Conservation (phyloP, 306 rosid genomes). For the Albizia julibrissin region DNA sequence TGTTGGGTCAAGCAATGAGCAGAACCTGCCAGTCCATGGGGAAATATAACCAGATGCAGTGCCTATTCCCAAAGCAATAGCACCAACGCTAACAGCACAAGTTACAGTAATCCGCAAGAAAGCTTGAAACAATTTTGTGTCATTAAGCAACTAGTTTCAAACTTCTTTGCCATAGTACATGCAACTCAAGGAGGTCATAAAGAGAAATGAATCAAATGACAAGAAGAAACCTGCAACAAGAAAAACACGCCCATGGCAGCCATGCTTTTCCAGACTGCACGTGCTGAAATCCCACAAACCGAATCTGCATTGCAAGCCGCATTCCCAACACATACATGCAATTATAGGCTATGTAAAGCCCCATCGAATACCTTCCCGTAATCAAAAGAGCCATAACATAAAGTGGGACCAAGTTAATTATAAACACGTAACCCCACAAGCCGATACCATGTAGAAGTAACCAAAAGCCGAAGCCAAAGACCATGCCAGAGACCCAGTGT, state of each 20-base stretch:
- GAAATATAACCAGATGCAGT: no score
- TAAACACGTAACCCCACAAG: constrained; percentile 99
- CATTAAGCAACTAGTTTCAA: no score
- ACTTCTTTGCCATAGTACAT: no score
- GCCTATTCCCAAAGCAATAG: no score
- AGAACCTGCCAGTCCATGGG: constrained; percentile 69
- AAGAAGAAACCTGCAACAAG: no score
- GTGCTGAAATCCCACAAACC: constrained; percentile 97
- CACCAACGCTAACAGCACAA: no score
- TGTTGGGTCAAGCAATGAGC: constrained; percentile 96
- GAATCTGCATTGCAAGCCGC: constrained; percentile 98
- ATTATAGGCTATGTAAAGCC: constrained; percentile 89
- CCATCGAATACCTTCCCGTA: constrained; percentile 87
- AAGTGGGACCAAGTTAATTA: constrained; percentile 81
- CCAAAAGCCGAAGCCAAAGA: constrained; percentile 88
- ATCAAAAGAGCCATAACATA: constrained; percentile 84
- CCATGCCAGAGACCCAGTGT: constrained; percentile 92
- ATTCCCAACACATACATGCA: constrained; percentile 89
- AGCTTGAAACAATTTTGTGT: no score
- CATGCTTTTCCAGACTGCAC: constrained; percentile 99
- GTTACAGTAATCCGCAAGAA: no score
- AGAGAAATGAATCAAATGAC: no score
- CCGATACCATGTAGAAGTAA: constrained; percentile 95
- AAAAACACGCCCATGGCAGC: no score
- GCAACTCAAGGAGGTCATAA: no score